These are phyloP conservation scores for Colletotrichum sp. DNA, from an alignment of 2,329 filamentous ascomycete species.

Conservation along the genomic window DNA sequence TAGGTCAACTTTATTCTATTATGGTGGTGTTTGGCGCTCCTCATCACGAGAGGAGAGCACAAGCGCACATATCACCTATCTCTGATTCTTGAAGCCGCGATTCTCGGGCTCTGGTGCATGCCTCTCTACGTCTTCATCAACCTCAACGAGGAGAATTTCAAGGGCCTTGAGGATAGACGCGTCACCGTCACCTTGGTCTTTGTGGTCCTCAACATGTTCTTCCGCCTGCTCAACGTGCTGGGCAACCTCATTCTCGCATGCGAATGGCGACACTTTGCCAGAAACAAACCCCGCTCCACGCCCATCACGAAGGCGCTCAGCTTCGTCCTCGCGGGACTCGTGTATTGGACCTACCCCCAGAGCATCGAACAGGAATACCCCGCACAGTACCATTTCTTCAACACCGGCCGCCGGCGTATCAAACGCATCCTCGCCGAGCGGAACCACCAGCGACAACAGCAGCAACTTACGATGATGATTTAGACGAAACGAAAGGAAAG, in stretches of 20 bases:
- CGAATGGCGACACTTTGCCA: conserved; percentile 43
- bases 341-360: conserved; percentile 48
- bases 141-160: conserved; percentile 3
- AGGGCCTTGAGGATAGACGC: background rate
- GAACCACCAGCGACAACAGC: conserved; percentile 9
- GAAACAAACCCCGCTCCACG: conserved; percentile 30
- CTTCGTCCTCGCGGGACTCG: conserved; percentile 32
- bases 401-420: conserved; percentile 15
- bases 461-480: conserved; percentile 13
- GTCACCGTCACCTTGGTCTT: conserved; percentile 36
- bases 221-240: conserved; percentile 41
- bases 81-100: conserved; percentile 39
- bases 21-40: conserved; percentile 37
- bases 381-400: conserved; percentile 16
- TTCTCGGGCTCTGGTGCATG: conserved; percentile 34
- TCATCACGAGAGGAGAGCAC: conserved; percentile 35
- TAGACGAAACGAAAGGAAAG: background rate
- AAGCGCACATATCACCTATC: conserved; percentile 45
- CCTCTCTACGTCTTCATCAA: conserved; percentile 25
- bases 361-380: conserved; percentile 43
- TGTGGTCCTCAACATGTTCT: conserved; percentile 41
- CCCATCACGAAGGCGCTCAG: conserved; percentile 22
- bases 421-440: conserved; percentile 17
- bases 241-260: conserved; percentile 41
- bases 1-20: conserved; percentile 42